phyloP scores from a whole-genome alignment of 495 filamentous ascomycete genomes.

The Aspergillus ostianus region DNA sequence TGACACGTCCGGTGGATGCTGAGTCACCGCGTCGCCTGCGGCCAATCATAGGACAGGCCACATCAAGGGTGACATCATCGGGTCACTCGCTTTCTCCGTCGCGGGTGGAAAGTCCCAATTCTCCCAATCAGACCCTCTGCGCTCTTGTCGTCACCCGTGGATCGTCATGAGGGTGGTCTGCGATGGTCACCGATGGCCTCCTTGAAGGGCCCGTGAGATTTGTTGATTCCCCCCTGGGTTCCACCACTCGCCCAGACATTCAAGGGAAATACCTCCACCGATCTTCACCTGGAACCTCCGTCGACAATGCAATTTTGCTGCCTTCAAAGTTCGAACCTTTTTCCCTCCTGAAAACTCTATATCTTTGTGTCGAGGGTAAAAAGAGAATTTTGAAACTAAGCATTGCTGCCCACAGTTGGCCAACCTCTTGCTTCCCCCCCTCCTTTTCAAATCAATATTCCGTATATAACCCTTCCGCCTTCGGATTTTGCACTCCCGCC shows the following conservation, averaged over 20 bases:
- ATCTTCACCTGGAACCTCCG: constrained; percentile 11
- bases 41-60: not conserved
- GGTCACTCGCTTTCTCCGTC: not conserved
- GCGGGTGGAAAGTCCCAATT: constrained; percentile 9
- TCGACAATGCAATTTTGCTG: constrained; percentile 23
- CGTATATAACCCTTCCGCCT: not conserved
- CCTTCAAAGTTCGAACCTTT: constrained; percentile 15
- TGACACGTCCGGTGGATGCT: not conserved
- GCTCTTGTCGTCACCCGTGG: constrained; percentile 19
- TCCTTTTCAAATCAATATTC: not conserved
- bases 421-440: not conserved
- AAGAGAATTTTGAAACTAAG: not conserved
- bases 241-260: not conserved
- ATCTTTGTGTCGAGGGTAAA: not conserved
- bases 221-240: constrained; percentile 2
- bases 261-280: constrained; percentile 9
- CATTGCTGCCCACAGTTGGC: not conserved
- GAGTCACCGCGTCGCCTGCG: not conserved
- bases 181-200: not conserved
- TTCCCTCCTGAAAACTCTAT: constrained; percentile 6
- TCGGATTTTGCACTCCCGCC: not conserved
- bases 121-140: constrained; percentile 8
- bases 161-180: constrained; percentile 12
- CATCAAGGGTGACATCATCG: not conserved
- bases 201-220: constrained; percentile 11